phyloP scores from a whole-genome alignment of 2,329 filamentous ascomycete species.

The Talaromyces amestolkiae region DNA sequence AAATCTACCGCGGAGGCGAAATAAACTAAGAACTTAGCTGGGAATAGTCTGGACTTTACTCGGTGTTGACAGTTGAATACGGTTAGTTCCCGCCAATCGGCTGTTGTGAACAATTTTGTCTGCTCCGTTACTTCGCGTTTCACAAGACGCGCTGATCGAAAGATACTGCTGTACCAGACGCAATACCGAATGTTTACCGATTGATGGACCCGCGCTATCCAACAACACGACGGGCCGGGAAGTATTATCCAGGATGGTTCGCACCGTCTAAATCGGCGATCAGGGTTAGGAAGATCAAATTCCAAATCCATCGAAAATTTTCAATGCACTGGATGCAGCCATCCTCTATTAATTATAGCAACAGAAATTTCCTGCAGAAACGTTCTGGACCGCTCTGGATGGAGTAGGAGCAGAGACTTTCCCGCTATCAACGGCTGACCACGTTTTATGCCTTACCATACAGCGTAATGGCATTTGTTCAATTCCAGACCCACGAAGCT shows the following conservation, averaged over 20 bases:
- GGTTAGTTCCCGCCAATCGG: slow-evolving; percentile 4
- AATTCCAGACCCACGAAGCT: background rate
- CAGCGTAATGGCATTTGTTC: background rate
- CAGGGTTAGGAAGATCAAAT: background rate
- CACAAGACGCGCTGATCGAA: background rate
- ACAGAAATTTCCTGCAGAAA: background rate
- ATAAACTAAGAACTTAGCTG: slow-evolving; percentile 1
- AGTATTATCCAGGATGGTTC: background rate
- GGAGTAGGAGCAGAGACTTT: background rate
- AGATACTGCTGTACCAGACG: background rate
- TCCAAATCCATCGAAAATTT: background rate
- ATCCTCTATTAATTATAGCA: background rate
- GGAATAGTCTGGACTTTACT: background rate
- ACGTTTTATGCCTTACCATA: background rate
- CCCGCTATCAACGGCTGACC: background rate
- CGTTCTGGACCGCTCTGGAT: slow-evolving; percentile 3
- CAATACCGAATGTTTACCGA: slow-evolving; percentile 8
- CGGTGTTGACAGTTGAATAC: background rate
- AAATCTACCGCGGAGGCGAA: slow-evolving; percentile 2
- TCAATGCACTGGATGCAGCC: background rate
- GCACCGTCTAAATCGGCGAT: background rate
- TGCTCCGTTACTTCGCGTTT: background rate
- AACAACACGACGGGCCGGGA: background rate
- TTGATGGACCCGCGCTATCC: background rate
- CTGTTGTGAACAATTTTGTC: background rate